Base-by-base conservation (phyloP, 108 stramenopile species). In the Skeletonema marinoi region DNA sequence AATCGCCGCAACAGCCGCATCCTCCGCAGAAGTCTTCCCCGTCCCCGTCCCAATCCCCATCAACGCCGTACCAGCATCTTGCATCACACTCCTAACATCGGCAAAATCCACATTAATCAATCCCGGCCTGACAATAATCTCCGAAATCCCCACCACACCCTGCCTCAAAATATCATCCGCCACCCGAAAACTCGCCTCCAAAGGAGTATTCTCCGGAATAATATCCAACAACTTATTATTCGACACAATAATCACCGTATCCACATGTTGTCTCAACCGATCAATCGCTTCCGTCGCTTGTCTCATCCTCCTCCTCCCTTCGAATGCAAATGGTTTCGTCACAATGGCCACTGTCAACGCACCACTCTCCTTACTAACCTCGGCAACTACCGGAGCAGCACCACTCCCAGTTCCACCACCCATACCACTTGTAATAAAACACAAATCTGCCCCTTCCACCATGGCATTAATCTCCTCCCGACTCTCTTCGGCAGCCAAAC, bases 21-120 rank as follows among this genome's bases (percentile, higher is more conserved):
- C 96, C 67, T 92, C 92, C 5, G 95, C 96, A 56, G 91, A 86
- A 17, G 91, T 92, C 84, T 95, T 93, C 41, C 91, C 86, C 31
- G 81, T 75, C 39, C 93, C 94, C 3, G 90, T 88, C 12, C 94
- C 96, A 70, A 97, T 96, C 46, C 96, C 96, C 94, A 97, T 97
- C 32, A 97, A 80, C 9, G 95, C 96, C 63, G 92, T 93, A 35
- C 96, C 96, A 29, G 95, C 95, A 81, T 95, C 91, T 62, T 89
- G 88, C 96, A 97, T 97, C 31, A 97, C 90, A 38, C 88, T 86
- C 68, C 96, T 76, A 7, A 97, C 96, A 85, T 97, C 96, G 7
- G 95, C 96, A 83, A 97, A 97, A 75, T 96, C 96, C 6, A 97
- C 95, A 70, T 97, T 97, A 77, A 97, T 95, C 60, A 97, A 66